Evolutionary conservation across 169 alveolate genomes (phyloP).

Genomic region (Plasmodium blacklocki): DNA sequence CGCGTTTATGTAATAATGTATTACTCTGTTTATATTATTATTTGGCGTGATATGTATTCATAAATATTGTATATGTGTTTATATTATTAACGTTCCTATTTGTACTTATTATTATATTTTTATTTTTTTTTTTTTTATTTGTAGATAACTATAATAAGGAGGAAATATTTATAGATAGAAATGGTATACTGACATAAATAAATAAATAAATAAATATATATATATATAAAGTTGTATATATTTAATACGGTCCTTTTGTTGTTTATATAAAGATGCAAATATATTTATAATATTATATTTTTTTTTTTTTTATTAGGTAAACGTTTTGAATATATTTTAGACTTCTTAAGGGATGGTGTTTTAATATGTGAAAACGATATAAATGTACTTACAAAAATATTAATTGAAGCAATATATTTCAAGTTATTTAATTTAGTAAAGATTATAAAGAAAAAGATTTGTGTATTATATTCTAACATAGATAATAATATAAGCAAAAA

Average conservation of each 20-base stretch:
- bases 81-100: background rate
- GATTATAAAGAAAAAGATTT: slow-evolving; percentile 48
- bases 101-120: too few relatives aligned
- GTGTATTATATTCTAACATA: slow-evolving; percentile 40
- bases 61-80: background rate
- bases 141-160: slow-evolving; percentile 36
- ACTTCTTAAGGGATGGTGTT: slow-evolving; percentile 55
- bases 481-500: slow-evolving; percentile 40
- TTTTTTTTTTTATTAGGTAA: slow-evolving; percentile 12
- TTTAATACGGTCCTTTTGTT: background rate
- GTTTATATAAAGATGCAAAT: background rate
- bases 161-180: slow-evolving; percentile 71
- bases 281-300: background rate
- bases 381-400: slow-evolving; percentile 36
- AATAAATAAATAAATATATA: slow-evolving; percentile 10
- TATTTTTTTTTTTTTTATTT: slow-evolving; percentile 1
- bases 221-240: slow-evolving; percentile 1
- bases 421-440: slow-evolving; percentile 51
- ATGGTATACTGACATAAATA: slow-evolving; percentile 11
- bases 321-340: slow-evolving; percentile 54
- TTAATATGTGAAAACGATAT: slow-evolving; percentile 70
- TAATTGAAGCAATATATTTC: slow-evolving; percentile 71
- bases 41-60: too few relatives aligned
- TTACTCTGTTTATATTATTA: too few relatives aligned
- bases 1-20: too few relatives aligned